These are phyloP conservation scores for Mortierella hygrophila DNA, from an alignment of 192 early-diverging fungal species.

Conservation along the genomic window DNA sequence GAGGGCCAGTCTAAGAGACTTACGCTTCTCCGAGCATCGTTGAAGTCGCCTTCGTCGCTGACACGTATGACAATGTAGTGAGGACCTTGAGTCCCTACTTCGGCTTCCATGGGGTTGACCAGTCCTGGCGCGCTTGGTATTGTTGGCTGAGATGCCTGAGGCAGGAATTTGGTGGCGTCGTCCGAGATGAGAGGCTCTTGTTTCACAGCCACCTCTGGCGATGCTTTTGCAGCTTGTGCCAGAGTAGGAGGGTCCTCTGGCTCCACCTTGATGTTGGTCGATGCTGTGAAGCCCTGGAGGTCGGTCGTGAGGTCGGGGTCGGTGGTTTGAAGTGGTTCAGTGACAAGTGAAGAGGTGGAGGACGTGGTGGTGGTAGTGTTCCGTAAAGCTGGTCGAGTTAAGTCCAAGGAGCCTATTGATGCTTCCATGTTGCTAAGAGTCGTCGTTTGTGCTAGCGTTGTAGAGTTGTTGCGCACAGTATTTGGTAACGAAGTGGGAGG, in stretches of 20 bases:
- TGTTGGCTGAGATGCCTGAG: neutral
- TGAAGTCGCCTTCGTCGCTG: neutral
- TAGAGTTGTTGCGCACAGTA: neutral
- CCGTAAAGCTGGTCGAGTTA: neutral
- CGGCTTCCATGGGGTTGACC: neutral
- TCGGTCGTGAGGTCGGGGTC: neutral
- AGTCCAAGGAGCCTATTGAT: neutral
- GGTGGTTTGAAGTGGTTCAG: neutral
- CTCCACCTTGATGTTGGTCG: neutral
- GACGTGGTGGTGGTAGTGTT: neutral
- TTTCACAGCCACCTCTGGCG: neutral
- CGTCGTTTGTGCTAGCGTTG: too few species aligned
- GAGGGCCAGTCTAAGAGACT: neutral
- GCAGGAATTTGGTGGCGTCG: neutral
- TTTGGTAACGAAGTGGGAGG: neutral
- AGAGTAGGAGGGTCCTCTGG: neutral
- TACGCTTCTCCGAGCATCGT: conserved; percentile 21
- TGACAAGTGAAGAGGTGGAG: neutral
- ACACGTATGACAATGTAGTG: conserved; percentile 26
- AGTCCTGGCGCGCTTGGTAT: neutral
- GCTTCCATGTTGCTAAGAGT: neutral
- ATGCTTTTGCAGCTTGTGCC: neutral
- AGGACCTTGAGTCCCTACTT: neutral
- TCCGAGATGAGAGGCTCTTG: neutral
- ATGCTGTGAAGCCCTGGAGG: neutral